Evolutionary conservation across 192 early-diverging fungal species (phyloP).

Genomic region (Coemansia sp.): DNA sequence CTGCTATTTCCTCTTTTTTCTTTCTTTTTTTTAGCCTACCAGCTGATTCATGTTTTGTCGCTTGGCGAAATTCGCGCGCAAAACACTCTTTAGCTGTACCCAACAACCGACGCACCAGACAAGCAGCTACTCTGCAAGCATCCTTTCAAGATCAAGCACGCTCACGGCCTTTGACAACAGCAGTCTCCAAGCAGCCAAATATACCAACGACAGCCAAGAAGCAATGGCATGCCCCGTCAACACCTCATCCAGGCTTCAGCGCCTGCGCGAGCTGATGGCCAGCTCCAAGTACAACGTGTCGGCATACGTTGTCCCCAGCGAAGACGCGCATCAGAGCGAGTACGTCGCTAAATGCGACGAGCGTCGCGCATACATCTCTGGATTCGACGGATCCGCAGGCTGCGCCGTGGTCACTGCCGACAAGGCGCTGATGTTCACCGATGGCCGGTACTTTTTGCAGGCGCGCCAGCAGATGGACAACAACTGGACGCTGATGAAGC

Average conservation of each 20-base stretch:
- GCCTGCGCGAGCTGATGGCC: constrained; percentile 63
- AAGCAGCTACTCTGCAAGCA: constrained; percentile 3
- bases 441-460: constrained; percentile 97
- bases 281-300: constrained; percentile 54
- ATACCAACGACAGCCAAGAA: constrained; percentile 1
- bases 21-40: background rate
- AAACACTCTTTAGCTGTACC: constrained; percentile 31
- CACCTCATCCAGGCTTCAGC: constrained; percentile 57
- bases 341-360: constrained; percentile 89
- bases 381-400: constrained; percentile 98
- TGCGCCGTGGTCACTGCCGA: constrained; percentile 80
- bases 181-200: background rate
- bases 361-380: constrained; percentile 86
- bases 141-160: constrained; percentile 20
- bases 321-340: constrained; percentile 98
- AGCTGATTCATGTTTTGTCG: constrained; percentile 28
- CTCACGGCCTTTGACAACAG: background rate
- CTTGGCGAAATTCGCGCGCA: constrained; percentile 25
- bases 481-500: constrained; percentile 95
- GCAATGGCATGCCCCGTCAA: constrained; percentile 34
- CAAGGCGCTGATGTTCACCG: constrained; percentile 88
- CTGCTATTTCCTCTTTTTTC: background rate
- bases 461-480: constrained; percentile 85
- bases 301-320: constrained; percentile 81
- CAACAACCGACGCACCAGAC: background rate